A percentile compares a stretch with the other conserved stretches of the same genome.
These are phyloP conservation scores for Psilocybe tampanensis DNA, from an alignment of 768 basidiomycete genomes.

Conservation along the genomic window DNA sequence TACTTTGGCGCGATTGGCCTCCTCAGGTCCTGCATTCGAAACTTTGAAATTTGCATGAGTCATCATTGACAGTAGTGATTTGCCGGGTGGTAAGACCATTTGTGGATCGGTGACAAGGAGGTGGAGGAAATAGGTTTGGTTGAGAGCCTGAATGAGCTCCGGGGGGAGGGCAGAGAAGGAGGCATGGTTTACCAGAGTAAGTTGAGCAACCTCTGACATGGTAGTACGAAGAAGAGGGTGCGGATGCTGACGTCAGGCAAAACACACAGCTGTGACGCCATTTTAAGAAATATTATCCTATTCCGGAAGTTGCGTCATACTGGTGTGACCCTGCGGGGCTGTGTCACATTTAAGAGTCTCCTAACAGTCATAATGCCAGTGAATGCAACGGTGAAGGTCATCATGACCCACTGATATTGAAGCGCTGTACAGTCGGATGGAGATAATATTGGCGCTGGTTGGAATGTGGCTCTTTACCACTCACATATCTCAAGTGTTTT, in stretches of 20 bases:
- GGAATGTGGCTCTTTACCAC: too few species aligned
- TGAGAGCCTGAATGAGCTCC: conserved; percentile 58
- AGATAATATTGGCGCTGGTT: too few species aligned
- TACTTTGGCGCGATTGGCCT: conserved; percentile 19
- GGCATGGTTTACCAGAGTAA: conserved; percentile 13
- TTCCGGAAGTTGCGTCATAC: background rate
- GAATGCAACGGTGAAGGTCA: too few species aligned
- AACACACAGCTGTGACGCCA: background rate
- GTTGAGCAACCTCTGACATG: conserved; percentile 7
- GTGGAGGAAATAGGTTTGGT: conserved; percentile 68
- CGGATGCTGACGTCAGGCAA: conserved; percentile 5
- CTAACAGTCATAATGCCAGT: too few species aligned
- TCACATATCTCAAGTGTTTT: too few species aligned
- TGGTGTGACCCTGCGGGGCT: background rate
- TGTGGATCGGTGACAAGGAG: conserved; percentile 64
- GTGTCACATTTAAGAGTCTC: background rate
- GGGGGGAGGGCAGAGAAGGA: conserved; percentile 39
- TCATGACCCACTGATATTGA: too few species aligned
- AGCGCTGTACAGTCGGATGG: too few species aligned
- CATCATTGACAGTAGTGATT: conserved; percentile 71
- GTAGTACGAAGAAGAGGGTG: background rate
- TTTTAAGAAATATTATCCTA: conserved; percentile 9
- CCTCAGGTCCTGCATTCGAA: conserved; percentile 12
- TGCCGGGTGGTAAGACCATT: conserved; percentile 67
- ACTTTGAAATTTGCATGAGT: conserved; percentile 29